Evolutionary conservation across 2,329 filamentous ascomycete genomes (phyloP).

Genomic region (Lachnellula occidentalis): DNA sequence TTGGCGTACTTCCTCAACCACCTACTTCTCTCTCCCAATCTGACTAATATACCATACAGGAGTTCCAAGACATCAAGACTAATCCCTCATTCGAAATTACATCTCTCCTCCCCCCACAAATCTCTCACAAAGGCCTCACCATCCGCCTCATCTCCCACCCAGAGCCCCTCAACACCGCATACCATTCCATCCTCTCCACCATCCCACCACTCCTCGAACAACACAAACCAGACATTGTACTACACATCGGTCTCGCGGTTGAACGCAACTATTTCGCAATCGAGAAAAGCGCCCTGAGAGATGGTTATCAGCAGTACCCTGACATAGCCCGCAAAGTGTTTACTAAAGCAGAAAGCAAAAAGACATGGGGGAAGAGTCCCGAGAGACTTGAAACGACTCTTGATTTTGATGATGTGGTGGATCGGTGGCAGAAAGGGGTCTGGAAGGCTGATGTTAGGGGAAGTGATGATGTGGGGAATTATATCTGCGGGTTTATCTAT

Average conservation of each 20-base stretch:
- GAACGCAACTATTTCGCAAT: constrained; percentile 60
- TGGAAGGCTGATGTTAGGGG: constrained; percentile 7
- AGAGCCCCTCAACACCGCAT: constrained; percentile 62
- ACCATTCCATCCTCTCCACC: constrained; percentile 55
- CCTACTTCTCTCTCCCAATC: background rate
- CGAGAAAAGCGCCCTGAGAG: constrained; percentile 62
- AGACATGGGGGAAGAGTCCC: constrained; percentile 29
- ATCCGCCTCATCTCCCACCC: constrained; percentile 51
- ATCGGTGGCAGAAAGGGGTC: constrained; percentile 5
- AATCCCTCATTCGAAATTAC: constrained; percentile 80
- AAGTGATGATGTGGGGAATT: constrained; percentile 58
- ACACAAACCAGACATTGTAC: constrained; percentile 53
- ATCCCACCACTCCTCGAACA: constrained; percentile 50
- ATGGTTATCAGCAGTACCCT: constrained; percentile 52
- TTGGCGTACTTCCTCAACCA: constrained; percentile 41
- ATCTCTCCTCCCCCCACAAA: constrained; percentile 53
- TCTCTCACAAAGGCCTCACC: constrained; percentile 42
- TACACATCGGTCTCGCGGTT: constrained; percentile 75
- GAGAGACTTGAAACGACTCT: constrained; percentile 8
- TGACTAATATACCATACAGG: background rate
- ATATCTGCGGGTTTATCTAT: constrained; percentile 72
- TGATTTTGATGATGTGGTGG: constrained; percentile 11
- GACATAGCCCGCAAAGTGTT: constrained; percentile 58
- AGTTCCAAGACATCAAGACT: constrained; percentile 35
- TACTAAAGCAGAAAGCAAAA: constrained; percentile 44